A percentile compares a stretch with the other conserved stretches of the same genome.
Evolutionary conservation across 441 rosid species (phyloP).

Genomic region (Syzygium malaccense): DNA sequence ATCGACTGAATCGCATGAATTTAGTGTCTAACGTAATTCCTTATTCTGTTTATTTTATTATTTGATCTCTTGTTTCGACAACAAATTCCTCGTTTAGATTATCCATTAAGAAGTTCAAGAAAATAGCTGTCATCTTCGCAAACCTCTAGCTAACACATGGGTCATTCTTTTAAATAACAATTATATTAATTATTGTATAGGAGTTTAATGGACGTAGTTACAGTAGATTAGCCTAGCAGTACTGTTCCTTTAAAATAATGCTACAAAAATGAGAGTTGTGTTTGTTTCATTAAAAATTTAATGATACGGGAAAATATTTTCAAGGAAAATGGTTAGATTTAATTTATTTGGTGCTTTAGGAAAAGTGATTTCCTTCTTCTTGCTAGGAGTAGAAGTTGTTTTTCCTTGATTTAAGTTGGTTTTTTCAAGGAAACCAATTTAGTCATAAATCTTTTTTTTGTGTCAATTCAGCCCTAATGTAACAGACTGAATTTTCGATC

Average conservation of each 20-base stretch:
- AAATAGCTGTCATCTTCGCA: not conserved
- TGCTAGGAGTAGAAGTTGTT: not conserved
- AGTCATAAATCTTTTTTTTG: accelerated
- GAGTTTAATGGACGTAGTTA: not conserved
- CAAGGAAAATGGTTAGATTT: too few relatives aligned
- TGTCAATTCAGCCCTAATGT: too few relatives aligned
- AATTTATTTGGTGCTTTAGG: too few relatives aligned
- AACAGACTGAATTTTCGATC: too few relatives aligned
- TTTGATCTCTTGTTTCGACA: not conserved
- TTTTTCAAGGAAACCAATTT: too few relatives aligned
- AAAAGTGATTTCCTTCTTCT: too few relatives aligned
- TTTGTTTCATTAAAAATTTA: not conserved
- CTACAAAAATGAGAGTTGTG: not conserved
- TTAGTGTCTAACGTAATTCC: too few relatives aligned
- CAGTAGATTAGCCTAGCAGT: not conserved
- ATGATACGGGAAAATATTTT: not conserved
- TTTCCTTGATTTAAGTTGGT: too few relatives aligned
- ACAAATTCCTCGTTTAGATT: not conserved
- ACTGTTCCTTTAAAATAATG: not conserved
- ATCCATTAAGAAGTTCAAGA: not conserved
- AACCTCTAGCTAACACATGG: not conserved
- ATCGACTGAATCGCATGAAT: too few relatives aligned
- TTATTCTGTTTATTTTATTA: too few relatives aligned
- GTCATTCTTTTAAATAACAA: not conserved
- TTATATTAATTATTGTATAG: not conserved